Percentiles rank a stretch among this genome's conserved stretches.
Evolutionary conservation across 2,329 filamentous ascomycete genomes (phyloP).

Genomic region (Tolypocladium tropicale): DNA sequence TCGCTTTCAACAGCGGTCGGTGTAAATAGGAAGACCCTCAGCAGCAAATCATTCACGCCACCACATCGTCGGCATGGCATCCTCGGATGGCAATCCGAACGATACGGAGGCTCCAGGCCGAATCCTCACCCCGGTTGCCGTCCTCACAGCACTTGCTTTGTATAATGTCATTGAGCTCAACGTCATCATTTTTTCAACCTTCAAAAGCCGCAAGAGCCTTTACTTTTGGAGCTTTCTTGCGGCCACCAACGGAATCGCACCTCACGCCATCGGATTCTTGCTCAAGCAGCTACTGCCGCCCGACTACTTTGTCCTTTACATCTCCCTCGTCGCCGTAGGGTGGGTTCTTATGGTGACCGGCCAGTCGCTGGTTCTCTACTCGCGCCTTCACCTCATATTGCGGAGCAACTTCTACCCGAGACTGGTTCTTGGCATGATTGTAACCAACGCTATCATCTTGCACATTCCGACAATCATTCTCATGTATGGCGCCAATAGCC

Average conservation of each 20-base stretch:
- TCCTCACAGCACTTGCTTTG: conserved; percentile 4
- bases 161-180: conserved; percentile 21
- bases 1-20: neutral
- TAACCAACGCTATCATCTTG: conserved; percentile 39
- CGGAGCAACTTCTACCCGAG: conserved; percentile 36
- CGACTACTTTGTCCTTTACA: conserved; percentile 5
- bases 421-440: conserved; percentile 44
- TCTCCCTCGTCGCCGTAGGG: conserved; percentile 12
- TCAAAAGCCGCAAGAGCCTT: conserved; percentile 17
- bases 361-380: conserved; percentile 50
- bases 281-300: conserved; percentile 24
- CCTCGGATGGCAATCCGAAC: neutral
- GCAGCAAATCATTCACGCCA: neutral
- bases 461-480: conserved; percentile 45
- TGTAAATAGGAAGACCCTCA: neutral
- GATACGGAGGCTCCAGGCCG: neutral
- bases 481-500: conserved; percentile 37
- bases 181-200: conserved; percentile 19
- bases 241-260: conserved; percentile 19
- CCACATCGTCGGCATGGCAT: neutral
- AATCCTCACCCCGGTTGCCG: neutral
- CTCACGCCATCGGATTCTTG: conserved; percentile 33
- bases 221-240: conserved; percentile 29
- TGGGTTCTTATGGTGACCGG: conserved; percentile 43
- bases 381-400: conserved; percentile 48